Conservation (phyloP, 1,139 yeast genomes). For the Taphrina wiesneri region DNA sequence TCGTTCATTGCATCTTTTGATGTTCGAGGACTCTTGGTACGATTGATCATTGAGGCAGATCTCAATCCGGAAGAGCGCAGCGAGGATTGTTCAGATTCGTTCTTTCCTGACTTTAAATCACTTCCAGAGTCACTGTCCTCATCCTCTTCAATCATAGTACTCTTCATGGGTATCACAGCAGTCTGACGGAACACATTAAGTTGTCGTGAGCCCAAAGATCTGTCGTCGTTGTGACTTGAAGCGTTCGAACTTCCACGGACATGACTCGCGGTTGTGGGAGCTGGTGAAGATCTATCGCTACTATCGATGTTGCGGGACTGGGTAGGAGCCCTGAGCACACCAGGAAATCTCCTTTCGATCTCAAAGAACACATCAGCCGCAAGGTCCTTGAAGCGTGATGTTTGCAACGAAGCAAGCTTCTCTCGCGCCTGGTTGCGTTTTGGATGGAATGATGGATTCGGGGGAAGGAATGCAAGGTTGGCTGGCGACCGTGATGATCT, state of each 20-base stretch:
- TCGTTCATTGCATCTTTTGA: not conserved
- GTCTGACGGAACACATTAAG: constrained; percentile 53
- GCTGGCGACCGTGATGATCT: constrained; percentile 47
- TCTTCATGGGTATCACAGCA: constrained; percentile 72
- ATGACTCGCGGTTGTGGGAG: not conserved
- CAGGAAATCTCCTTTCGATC: constrained; percentile 73
- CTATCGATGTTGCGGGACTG: not conserved
- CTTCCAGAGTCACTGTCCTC: constrained; percentile 52
- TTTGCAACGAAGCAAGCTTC: constrained; percentile 81
- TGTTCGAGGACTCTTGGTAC: not conserved
- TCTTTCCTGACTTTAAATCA: not conserved
- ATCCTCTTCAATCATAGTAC: constrained; percentile 78
- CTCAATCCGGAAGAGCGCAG: not conserved
- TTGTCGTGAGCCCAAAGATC: constrained; percentile 3
- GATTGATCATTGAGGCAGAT: not conserved
- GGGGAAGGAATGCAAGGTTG: constrained; percentile 51
- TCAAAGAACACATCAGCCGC: constrained; percentile 87
- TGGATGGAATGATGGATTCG: constrained; percentile 78
- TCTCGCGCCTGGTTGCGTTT: constrained; percentile 95
- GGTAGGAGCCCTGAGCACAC: constrained; percentile 40
- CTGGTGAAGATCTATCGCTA: not conserved
- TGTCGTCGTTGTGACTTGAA: not conserved
- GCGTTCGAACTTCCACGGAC: not conserved
- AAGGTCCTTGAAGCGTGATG: constrained; percentile 79
- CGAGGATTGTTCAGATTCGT: not conserved